phyloP scores from a whole-genome alignment of 2,329 filamentous ascomycete genomes.

The Lasiodiplodia hormozganensis region DNA sequence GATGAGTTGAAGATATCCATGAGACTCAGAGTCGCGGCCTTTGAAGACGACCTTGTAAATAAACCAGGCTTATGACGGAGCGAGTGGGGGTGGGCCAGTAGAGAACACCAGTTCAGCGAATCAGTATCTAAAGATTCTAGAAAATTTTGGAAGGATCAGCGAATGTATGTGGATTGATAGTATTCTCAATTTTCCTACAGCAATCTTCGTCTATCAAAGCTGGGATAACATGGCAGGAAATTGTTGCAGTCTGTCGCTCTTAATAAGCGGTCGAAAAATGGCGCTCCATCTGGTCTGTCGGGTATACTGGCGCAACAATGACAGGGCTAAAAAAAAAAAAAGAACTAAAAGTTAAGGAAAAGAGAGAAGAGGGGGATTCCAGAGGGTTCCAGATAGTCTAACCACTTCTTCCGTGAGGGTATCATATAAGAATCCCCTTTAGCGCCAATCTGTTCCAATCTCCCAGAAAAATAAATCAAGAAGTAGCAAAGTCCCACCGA shows the following conservation, averaged over 20 bases:
- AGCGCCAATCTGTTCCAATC: neutral
- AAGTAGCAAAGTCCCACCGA: neutral
- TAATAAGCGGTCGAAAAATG: neutral
- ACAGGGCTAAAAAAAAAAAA: neutral
- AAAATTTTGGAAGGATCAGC: neutral
- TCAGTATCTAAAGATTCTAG: neutral
- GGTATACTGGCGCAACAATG: slow-evolving; percentile 9
- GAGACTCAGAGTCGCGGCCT: neutral
- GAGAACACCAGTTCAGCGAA: neutral
- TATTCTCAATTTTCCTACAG: neutral
- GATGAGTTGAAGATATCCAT: slow-evolving; percentile 1
- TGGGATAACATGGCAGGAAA: neutral
- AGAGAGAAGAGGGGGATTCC: neutral
- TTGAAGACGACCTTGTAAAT: neutral
- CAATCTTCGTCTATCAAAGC: slow-evolving; percentile 11
- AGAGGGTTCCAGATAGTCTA: neutral
- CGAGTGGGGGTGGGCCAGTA: neutral
- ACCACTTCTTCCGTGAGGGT: neutral
- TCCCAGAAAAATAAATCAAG: neutral
- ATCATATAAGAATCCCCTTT: neutral
- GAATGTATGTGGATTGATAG: neutral
- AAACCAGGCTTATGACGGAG: neutral
- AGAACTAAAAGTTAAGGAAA: neutral
- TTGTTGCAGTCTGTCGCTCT: neutral
- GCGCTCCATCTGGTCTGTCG: slow-evolving; percentile 9